Conservation (phyloP, 1,284 basidiomycete genomes). For the Boletus holoroseus region DNA sequence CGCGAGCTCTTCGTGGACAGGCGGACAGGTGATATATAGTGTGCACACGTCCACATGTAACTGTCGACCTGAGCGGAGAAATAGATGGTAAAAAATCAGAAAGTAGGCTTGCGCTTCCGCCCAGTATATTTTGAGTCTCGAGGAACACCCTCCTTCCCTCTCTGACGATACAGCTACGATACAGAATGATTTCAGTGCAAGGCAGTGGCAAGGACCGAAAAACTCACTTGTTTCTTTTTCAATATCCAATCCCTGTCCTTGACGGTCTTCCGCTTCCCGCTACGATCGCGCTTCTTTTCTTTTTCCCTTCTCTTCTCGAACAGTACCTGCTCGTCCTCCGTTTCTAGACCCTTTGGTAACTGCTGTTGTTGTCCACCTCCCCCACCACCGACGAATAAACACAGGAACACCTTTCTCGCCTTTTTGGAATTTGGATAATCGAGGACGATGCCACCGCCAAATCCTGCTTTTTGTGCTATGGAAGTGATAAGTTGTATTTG, state of each 20-base stretch:
- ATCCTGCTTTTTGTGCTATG: conserved; percentile 90
- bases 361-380: conserved; percentile 50
- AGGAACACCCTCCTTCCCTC: conserved; percentile 76
- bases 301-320: conserved; percentile 70
- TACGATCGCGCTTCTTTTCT: conserved; percentile 49
- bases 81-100: conserved; percentile 38
- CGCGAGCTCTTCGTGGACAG: conserved; percentile 46
- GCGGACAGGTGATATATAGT: conserved; percentile 20
- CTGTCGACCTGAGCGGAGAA: background rate
- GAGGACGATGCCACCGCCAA: conserved; percentile 94
- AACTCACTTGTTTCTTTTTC: conserved; percentile 72
- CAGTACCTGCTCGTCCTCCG: conserved; percentile 50
- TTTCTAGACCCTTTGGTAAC: conserved; percentile 70
- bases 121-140: conserved; percentile 79
- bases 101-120: conserved; percentile 62
- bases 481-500: conserved; percentile 94
- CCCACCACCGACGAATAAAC: conserved; percentile 80
- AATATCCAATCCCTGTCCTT: conserved; percentile 79
- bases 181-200: conserved; percentile 2
- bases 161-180: conserved; percentile 66
- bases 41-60: conserved; percentile 5
- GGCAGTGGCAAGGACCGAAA: background rate
- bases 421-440: conserved; percentile 97
- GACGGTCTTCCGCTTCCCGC: conserved; percentile 57
- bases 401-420: conserved; percentile 88